Conservation (phyloP, 1,284 basidiomycete genomes). For the Austroboletus novae-zelandiae region DNA sequence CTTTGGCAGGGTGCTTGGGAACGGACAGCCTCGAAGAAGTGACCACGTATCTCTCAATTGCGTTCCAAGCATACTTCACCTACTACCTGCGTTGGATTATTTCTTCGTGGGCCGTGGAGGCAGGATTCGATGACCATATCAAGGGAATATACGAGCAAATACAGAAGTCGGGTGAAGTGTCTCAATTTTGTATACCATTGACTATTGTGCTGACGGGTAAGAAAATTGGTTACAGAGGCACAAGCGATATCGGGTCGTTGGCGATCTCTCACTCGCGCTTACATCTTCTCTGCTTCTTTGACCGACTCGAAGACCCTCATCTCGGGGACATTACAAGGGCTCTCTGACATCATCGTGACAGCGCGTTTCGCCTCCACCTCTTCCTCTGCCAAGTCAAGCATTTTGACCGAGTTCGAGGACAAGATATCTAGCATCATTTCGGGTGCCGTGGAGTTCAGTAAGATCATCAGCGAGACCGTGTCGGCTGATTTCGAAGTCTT, state of each 20-base stretch:
- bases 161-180: slow-evolving; percentile 4
- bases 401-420: slow-evolving; percentile 4
- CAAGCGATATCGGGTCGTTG: slow-evolving; percentile 13
- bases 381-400: neutral
- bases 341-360: slow-evolving; percentile 8
- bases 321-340: neutral
- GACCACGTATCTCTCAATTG: slow-evolving; percentile 7
- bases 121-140: slow-evolving; percentile 1
- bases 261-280: slow-evolving; percentile 16
- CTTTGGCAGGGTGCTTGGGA: neutral
- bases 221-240: too few relatives aligned
- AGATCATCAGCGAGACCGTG: slow-evolving; percentile 11
- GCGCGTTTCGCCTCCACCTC: slow-evolving; percentile 4
- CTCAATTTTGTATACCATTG: neutral
- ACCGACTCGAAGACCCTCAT: neutral
- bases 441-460: slow-evolving; percentile 5
- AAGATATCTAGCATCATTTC: slow-evolving; percentile 8
- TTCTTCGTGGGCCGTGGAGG: slow-evolving; percentile 12
- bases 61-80: slow-evolving; percentile 10
- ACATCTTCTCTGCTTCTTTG: slow-evolving; percentile 4
- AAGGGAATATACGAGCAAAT: slow-evolving; percentile 4
- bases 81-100: slow-evolving; percentile 2
- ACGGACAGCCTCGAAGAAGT: neutral
- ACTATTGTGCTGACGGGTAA: neutral
- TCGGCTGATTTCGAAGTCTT: slow-evolving; percentile 15